Base-by-base conservation (phyloP, 2,329 filamentous ascomycete species). In the Aspergillus amoenus region DNA sequence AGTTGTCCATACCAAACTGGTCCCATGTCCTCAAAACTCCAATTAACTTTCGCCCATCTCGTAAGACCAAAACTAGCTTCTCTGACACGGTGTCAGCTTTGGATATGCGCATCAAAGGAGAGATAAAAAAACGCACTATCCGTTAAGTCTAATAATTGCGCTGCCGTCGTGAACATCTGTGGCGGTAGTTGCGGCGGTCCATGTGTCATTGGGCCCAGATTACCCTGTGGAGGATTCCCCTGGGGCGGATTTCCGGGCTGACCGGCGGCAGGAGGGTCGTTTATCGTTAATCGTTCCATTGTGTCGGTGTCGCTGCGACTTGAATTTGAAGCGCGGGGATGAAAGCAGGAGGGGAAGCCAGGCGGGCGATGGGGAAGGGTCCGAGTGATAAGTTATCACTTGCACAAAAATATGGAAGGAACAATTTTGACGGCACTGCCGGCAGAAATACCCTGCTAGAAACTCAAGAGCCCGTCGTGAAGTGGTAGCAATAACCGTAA, bases 91-190 rank as follows among this genome's bases (percentile, higher is more conserved):
- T 41, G 43, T 37, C 9, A 40, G 41, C 60, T 41, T 6, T 22
- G 21, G 12, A n/a, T 4, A 6, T 18, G 15, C n/a, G 5, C 6
- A 8, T 11, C 15, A n/a, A 27, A 22, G 12, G 6, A 51, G 57
- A 13, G 37, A 27, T 4, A 39, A 48, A 30, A 48, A 30, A 18
- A 68, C 90, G 81, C 86, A 97, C 93, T 99, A 79, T 99, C 94
- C 68, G 94, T 97, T 69, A 99, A 83, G 74, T 99, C 94, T 58
- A 99, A 81, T 58, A 99, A 81, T 80, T 97, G 94, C 54, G 94
- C 93, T 32, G 94, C 94, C 32, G 94, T 99, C 17, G 94, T 96
- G 79, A 99, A 99, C 89, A 97, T 97, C 80, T 99, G 93, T 58
- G 93, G 93, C 13, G 79, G 79, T 55, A 81, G 69, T 64, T 81